Conservation (phyloP, 306 rosid genomes). For the Argentina anserina region DNA sequence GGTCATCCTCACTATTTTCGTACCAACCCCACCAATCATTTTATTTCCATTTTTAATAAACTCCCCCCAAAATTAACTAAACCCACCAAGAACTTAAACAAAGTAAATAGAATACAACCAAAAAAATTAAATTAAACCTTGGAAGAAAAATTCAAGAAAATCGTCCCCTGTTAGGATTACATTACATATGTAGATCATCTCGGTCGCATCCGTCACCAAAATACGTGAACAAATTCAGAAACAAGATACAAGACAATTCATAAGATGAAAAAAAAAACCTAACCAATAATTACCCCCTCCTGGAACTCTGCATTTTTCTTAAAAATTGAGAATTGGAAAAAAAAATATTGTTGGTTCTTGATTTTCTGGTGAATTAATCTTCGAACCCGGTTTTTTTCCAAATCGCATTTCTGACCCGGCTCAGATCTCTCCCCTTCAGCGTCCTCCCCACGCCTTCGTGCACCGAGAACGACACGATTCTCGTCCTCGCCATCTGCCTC, state of each 20-base stretch:
- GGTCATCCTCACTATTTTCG: constrained; percentile 21
- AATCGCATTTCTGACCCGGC: constrained; percentile 75
- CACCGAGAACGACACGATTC: constrained; percentile 78
- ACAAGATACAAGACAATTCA: neutral
- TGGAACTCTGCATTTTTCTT: neutral
- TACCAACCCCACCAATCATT: constrained; percentile 44
- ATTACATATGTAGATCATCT: constrained; percentile 12
- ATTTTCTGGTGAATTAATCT: constrained; percentile 29
- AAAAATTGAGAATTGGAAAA: neutral
- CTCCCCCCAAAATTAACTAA: neutral
- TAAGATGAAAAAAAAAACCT: neutral
- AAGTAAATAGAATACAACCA: neutral
- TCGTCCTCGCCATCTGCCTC: constrained; percentile 56
- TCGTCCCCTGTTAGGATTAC: constrained; percentile 23
- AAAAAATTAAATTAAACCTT: neutral
- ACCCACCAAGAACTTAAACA: neutral
- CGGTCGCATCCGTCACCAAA: neutral
- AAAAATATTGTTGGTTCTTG: neutral
- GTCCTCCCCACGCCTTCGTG: constrained; percentile 94
- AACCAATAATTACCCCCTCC: constrained; percentile 23
- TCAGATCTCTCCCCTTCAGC: constrained; percentile 85
- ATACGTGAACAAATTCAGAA: neutral
- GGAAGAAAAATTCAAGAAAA: constrained; percentile 16
- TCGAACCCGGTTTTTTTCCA: constrained; percentile 88
- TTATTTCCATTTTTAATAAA: constrained; percentile 4